Conservation (phyloP, 208 protist genomes). For the Trypanosoma mega region DNA sequence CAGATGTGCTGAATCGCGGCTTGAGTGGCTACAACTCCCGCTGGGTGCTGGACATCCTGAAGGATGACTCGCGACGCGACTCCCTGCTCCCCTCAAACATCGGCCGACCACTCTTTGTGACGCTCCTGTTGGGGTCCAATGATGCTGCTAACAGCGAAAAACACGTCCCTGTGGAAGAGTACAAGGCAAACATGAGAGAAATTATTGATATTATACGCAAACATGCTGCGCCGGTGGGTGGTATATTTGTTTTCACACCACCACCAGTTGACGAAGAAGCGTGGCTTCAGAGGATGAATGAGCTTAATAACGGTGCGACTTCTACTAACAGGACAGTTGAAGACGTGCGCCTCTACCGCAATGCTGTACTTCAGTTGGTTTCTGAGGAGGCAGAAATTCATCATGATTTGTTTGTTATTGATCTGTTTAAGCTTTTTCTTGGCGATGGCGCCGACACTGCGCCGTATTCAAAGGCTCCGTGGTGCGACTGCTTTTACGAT, state of each 20-base stretch:
- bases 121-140: conserved; percentile 50
- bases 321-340: conserved; percentile 14
- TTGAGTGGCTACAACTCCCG: conserved; percentile 67
- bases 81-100: conserved; percentile 29
- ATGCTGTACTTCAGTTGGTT: conserved; percentile 27
- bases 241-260: conserved; percentile 46
- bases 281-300: conserved; percentile 18
- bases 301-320: background rate
- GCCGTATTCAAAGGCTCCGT: conserved; percentile 16
- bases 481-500: conserved; percentile 27
- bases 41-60: conserved; percentile 40
- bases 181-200: conserved; percentile 31
- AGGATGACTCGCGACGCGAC: conserved; percentile 20
- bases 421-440: conserved; percentile 30
- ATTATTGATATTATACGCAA: conserved; percentile 34
- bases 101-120: conserved; percentile 41
- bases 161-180: conserved; percentile 34
- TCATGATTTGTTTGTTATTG: conserved; percentile 30
- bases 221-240: conserved; percentile 28
- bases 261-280: conserved; percentile 35
- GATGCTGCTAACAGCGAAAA: conserved; percentile 27
- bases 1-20: conserved; percentile 56
- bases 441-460: conserved; percentile 22
- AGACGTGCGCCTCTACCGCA: conserved; percentile 28
- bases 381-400: conserved; percentile 9